phyloP scores from a whole-genome alignment of 169 alveolate genomes.

The Cryptosporidium ubiquitum region DNA sequence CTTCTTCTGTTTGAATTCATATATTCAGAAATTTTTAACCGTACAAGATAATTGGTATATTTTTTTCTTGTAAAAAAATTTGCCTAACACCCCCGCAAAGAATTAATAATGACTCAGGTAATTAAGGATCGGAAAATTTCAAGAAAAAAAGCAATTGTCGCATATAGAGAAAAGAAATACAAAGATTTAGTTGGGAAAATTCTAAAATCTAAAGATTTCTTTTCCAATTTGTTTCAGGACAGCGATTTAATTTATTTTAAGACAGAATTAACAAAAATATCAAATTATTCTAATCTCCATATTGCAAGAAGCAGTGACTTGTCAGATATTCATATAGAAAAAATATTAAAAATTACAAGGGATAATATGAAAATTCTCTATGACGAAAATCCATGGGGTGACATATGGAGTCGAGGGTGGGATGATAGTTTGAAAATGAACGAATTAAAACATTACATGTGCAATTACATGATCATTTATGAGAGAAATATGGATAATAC shows the following conservation, averaged over 20 bases:
- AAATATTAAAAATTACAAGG: conserved; percentile 44
- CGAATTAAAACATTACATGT: conserved; percentile 15
- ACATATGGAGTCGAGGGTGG: conserved; percentile 60
- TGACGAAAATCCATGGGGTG: conserved; percentile 73
- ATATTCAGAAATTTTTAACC: neutral
- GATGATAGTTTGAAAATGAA: conserved; percentile 28
- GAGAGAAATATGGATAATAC: neutral
- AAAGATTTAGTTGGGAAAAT: neutral
- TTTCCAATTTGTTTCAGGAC: neutral
- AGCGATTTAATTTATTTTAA: neutral
- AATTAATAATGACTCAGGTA: neutral
- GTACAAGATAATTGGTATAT: neutral
- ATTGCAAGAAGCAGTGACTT: conserved; percentile 18
- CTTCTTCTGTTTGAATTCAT: neutral
- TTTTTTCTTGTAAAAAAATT: neutral
- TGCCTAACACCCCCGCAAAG: neutral
- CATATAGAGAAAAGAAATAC: neutral
- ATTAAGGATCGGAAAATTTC: neutral
- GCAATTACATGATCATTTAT: conserved; percentile 30
- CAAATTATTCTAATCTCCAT: neutral
- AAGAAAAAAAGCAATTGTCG: neutral
- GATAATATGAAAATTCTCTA: conserved; percentile 56
- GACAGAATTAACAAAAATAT: conserved; percentile 7
- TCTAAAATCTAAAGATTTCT: neutral
- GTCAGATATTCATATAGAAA: conserved; percentile 1